Evolutionary conservation across 1,284 basidiomycete species (phyloP), one percentile per base, ranked within the genome.

Genomic region (Malassezia arunalokei): DNA sequence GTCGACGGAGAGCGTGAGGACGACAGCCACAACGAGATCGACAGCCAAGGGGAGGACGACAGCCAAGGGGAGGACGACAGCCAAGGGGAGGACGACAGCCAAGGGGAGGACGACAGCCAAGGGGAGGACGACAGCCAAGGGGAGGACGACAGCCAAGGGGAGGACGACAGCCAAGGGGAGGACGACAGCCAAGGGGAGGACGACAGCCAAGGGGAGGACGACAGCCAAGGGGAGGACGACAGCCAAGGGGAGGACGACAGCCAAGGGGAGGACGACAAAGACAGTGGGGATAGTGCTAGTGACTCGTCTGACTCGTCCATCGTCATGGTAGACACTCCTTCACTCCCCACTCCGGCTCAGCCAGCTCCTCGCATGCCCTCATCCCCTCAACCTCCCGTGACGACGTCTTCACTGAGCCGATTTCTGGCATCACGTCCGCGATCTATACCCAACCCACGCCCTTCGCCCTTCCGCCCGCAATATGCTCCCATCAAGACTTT

Each of bases 271-370:
- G 32, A 35, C 32, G 32, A 35, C 11, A 2, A 35, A 12, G 33
- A 35, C 15, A 15, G 15, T 35, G 33, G 15, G 11, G 33, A 35
- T 35, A 15, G 15, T 15, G 33, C 15, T 3, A 29, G 20, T 14
- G 44, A 39, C 33, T 47, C 44, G 11, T 35, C 33, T 35, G 42
- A 29, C 39, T 14, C 15, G 27, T 29, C 33, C 33, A 38, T 47
- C 30, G 44, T 38, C 33, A 47, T 47, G 38, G 44, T 38, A 24
- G 44, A 47, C n/a, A 38, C 29, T n/a, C 33, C 37, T 35, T 29
- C 33, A 3, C 15, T 5, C 33, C 33, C 33, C 33, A 12, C 33
- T 2, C 33, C 20, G 20, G 20, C 33, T 35, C 11, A 15, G 33
- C 33, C 33, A 12, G 33, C 15, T 15, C 15, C 33, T 12, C 33